These are phyloP conservation scores for Acacia pycnantha DNA, from an alignment of 331 rosid genomes.

Conservation along the genomic window DNA sequence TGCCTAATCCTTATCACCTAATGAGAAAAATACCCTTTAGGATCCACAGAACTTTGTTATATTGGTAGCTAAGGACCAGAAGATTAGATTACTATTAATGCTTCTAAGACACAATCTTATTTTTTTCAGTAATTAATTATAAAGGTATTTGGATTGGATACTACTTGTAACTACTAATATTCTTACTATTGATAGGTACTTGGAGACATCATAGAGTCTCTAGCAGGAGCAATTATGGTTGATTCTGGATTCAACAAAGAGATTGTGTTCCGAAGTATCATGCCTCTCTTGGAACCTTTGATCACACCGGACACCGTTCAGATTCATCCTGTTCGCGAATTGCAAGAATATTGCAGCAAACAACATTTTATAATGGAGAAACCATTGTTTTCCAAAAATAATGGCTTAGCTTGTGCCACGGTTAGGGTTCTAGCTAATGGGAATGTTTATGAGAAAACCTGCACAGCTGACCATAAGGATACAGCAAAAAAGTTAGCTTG, in stretches of 20 bases:
- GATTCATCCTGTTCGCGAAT: slow-evolving; percentile 53
- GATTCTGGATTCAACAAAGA: slow-evolving; percentile 60
- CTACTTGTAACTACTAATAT: neutral
- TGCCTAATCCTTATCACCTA: no score
- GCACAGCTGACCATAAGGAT: slow-evolving; percentile 12
- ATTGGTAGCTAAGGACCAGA: neutral
- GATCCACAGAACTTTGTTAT: no score
- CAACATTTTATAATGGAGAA: slow-evolving; percentile 26
- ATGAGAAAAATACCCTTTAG: no score
- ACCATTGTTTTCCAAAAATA: neutral
- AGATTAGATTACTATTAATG: neutral
- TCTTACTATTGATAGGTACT: slow-evolving; percentile 45
- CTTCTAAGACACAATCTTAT: neutral
- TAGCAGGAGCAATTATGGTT: slow-evolving; percentile 76
- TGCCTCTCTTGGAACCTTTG: slow-evolving; percentile 65
- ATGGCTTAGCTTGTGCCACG: slow-evolving; percentile 25
- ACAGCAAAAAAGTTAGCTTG: slow-evolving; percentile 46
- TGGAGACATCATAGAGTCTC: slow-evolving; percentile 70
- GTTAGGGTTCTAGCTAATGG: slow-evolving; percentile 53
- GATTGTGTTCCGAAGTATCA: slow-evolving; percentile 47
- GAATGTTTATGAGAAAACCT: slow-evolving; percentile 5
- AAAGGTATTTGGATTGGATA: neutral
- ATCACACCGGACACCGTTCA: slow-evolving; percentile 58
- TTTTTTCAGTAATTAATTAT: neutral
- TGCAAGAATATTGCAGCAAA: slow-evolving; percentile 48